phyloP scores from a whole-genome alignment of 257 asterid species.

The Ocimum tenuiflorum region DNA sequence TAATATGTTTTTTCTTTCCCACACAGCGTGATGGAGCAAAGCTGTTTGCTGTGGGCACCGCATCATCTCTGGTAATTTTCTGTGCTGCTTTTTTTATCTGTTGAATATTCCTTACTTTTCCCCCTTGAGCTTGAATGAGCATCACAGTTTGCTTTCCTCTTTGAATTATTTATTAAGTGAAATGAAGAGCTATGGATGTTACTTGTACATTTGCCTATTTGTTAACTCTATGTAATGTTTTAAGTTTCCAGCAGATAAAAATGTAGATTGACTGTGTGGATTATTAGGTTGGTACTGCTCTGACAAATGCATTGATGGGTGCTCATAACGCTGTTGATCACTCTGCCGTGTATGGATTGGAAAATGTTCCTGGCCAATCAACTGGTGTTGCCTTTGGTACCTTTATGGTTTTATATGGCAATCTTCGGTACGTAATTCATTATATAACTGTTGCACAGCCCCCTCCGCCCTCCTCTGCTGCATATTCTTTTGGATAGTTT shows the following conservation, averaged over 20 bases:
- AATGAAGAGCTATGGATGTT: conserved; percentile 1
- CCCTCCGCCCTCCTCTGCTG: too few relatives aligned
- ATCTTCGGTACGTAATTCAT: conserved; percentile 54
- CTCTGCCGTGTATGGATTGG: conserved; percentile 48
- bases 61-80: conserved; percentile 70
- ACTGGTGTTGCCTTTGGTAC: conserved; percentile 77
- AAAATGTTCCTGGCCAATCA: conserved; percentile 65
- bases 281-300: conserved; percentile 65
- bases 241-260: background rate
- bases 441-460: too few relatives aligned
- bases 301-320: conserved; percentile 61
- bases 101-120: too few relatives aligned
- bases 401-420: conserved; percentile 81
- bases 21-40: conserved; percentile 78
- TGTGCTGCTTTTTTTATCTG: too few relatives aligned
- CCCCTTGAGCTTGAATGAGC: background rate
- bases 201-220: background rate
- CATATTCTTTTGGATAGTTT: too few relatives aligned
- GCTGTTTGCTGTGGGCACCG: conserved; percentile 84
- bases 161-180: background rate
- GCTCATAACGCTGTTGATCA: conserved; percentile 69
- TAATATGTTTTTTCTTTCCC: background rate
- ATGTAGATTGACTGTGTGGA: background rate
- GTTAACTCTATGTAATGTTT: background rate
- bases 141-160: background rate